Conservation (phyloP, 345 rosid genomes). For the Mallotus nudiflorus region DNA sequence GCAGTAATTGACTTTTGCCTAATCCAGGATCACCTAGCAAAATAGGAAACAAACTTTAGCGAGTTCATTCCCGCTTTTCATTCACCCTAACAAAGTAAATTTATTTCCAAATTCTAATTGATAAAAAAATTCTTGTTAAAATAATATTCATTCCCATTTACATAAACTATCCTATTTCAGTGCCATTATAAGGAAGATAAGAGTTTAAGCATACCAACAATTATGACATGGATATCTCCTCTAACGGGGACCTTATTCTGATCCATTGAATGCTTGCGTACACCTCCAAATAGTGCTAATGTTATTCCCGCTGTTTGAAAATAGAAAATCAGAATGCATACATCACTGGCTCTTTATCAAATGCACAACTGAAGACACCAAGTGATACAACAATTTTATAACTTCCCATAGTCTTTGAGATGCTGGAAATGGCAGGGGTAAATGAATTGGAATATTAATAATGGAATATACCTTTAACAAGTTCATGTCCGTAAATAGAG, state of each 20-base stretch:
- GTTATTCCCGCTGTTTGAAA: constrained; percentile 81
- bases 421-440: neutral
- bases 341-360: neutral
- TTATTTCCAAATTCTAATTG: neutral
- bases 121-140: neutral
- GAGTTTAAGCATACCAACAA: constrained; percentile 69
- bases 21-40: constrained; percentile 96
- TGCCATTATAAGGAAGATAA: neutral
- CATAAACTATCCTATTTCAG: neutral
- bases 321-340: constrained; percentile 8
- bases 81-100: too few species aligned
- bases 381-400: neutral
- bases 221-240: constrained; percentile 96
- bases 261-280: constrained; percentile 86
- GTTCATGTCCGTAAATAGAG: constrained; percentile 94
- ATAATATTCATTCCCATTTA: neutral
- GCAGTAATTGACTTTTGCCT: constrained; percentile 97
- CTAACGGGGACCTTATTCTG: constrained; percentile 95
- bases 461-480: constrained; percentile 75
- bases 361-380: constrained; percentile 1
- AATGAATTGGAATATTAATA: neutral
- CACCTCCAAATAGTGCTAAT: constrained; percentile 92
- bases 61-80: constrained; percentile 10
- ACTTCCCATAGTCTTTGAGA: neutral
- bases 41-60: constrained; percentile 11